Base-by-base conservation (phyloP, 2,329 filamentous ascomycete species). In the Clonostachys byssicola region DNA sequence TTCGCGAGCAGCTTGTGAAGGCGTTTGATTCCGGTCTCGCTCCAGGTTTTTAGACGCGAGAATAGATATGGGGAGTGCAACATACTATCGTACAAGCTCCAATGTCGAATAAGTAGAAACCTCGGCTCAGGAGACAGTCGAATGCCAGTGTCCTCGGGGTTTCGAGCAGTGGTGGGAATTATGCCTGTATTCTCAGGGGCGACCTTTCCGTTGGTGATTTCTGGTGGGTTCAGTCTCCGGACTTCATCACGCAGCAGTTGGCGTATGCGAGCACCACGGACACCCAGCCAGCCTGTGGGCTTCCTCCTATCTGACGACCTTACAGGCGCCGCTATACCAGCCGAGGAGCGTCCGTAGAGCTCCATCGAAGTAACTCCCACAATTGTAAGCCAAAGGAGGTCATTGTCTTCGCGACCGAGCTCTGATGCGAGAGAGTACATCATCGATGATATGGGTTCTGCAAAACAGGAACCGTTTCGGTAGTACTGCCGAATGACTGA, bases 11-110 rank as follows among this genome's bases (percentile, higher is more conserved):
- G 78, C 62, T 97, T 97, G 66, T 96, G 89, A 17, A 99, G 74
- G 45, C 92, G 82, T 64, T 95, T 95, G 46, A 89, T 79, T 4
- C 94, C 94, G 44, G 80, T 81, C 52, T 97, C 94, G 50, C 86
- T 95, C 92, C 94, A 99, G 42, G 96, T 91, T 66, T 95, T 92
- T 42, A 99, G 77, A 34, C 90, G 82, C 5, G 92, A 89, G 50
- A 95, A 92, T 5, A 99, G 80, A 60, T 96, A 97, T 0, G 92
- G 92, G 0, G 92, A 96, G 64, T 99, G 94, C 12, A 97, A 78
- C 94, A 99, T 97, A 64, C 91, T 96, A 60, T 99, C 94, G 65
- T 97, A 97, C 13, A 99, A 74, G 56, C 90, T 96, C 94, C 94
- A 99, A 64, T 99, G 94, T 34, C 94, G 79, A 46, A 97, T 89